Base-by-base conservation (phyloP, 202 grass and related monocot species). In the Zoysia matrella region DNA sequence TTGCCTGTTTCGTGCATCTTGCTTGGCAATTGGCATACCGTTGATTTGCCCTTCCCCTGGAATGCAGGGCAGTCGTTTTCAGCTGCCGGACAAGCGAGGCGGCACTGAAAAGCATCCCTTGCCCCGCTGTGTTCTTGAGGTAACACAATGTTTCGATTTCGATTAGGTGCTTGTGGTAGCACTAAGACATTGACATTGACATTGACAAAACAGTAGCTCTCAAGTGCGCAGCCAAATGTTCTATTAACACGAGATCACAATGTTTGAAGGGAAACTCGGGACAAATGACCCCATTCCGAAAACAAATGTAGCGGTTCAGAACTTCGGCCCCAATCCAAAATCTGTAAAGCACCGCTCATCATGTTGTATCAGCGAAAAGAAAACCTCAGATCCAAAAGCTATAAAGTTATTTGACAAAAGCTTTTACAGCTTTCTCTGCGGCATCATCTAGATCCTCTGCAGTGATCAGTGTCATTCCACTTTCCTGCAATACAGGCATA, bases 371-470 rank as follows among this genome's bases (percentile, higher is more conserved):
- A 76, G 72, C 44, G 51, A 70, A 84, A 83, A 56, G 7, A 2
- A 56, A 83, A 80, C 30, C 71, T 86, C 40, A 22, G 65, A 65
- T 54, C 65, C 75, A 83, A 50, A 71, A 40, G 14, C 56, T 76
- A 65, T 3, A 75, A 7, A 77, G 68, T 92, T 89, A 97, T 39
- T 88, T 89, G 14, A 73, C 60, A 51, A 72, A 82, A 73, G 96
- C 85, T 79, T 89, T 92, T 60, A 99, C 93, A 67, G 91, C 96
- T 79, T 99, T 99, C 57, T 99, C 96, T 5, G 96, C 96, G 5
- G 96, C 96, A 49, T 96, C 96, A 87, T 99, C 96, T 73, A 99
- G 83, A 90, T 99, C 96, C 82, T 99, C 96, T 39, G 96, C 93
- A 5, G 96, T 96, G 83, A 99, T 99, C 68, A 99, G 83, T 69